Percentiles rank a stretch among this genome's conserved stretches.
phyloP scores from a whole-genome alignment of 331 rosid genomes.

The Quercus tomentella region DNA sequence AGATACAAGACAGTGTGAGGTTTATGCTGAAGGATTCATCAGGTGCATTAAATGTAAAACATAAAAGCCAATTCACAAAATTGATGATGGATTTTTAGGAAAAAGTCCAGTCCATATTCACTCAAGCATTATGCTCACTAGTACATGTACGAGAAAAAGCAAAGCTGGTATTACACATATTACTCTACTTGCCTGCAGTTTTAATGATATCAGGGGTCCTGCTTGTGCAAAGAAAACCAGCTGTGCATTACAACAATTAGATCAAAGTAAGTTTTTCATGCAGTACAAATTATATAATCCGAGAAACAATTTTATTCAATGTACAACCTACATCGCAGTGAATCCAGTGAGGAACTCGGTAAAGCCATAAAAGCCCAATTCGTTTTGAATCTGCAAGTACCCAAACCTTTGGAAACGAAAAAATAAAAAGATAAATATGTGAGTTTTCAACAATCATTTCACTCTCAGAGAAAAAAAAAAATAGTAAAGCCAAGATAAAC shows the following conservation, averaged over 20 bases:
- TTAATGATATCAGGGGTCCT: constrained; percentile 59
- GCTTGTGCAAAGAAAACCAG: constrained; percentile 73
- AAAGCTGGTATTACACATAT: background rate
- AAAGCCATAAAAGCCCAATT: constrained; percentile 63
- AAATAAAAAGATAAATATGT: too few relatives aligned
- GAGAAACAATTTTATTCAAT: background rate
- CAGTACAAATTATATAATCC: background rate
- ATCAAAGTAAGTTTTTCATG: background rate
- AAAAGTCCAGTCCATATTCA: background rate
- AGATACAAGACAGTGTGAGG: background rate
- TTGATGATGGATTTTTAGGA: background rate
- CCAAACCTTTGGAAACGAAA: constrained; percentile 56
- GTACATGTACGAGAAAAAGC: background rate
- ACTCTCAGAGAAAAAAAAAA: background rate
- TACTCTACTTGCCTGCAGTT: constrained; percentile 46
- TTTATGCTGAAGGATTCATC: background rate
- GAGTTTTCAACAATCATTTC: background rate
- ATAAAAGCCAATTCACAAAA: background rate
- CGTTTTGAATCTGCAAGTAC: constrained; percentile 65
- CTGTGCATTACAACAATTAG: constrained; percentile 42
- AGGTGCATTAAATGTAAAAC: background rate
- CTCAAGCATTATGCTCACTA: background rate
- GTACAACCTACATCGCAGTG: too few relatives aligned
- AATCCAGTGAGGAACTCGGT: constrained; percentile 59
- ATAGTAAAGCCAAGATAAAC: too few relatives aligned